Base-by-base conservation (phyloP, 768 basidiomycete genomes). In the Tephrocybe sp. region DNA sequence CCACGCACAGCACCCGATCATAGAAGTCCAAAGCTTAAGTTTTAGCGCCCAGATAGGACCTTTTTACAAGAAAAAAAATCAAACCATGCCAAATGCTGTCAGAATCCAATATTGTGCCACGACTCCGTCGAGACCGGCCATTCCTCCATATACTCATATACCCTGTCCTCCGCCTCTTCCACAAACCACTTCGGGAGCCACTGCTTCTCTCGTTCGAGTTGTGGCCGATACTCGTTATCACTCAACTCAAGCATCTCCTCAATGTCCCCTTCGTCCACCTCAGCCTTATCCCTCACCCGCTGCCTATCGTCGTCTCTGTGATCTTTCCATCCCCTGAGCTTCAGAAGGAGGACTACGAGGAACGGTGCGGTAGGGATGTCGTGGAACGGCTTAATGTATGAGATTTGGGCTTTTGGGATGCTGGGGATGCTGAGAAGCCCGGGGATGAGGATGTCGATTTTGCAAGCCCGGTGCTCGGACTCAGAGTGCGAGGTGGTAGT, bases 291-390 rank as follows among this genome's bases (percentile, higher is more conserved):
- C 33, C 55, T 63, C 57, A 75, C 65, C 48, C 73, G 62, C 9
- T 28, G 11, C 38, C 70, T 64, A 2, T 28, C 11, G 20, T 73
- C 68, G 3, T 49, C 57, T 3, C 67, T 58, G 53, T 76, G 75
- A 52, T 76, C 71, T 30, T 58, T 54, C 77, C 77, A 77, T 2
- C 68, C 75, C 38, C 71, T 65, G 5, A 78, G 55, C 52, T 77
- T 78, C 41, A 77, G 55, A 12, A 76, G 60, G 3, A 77, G 61
- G 7, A 77, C 56, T 3, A 66, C 61, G 3, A 73, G 53, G 41
- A 76, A 66, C 0, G 75, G 77, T 50, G 69, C 62, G 0, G 75
- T 56, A 0, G 75, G 77, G 21, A 77, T 58, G 36, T 67, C 56
- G 37, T 58, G 51, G 45, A 56, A 56, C 21, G 56, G 42, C 4